Conservation (phyloP, 306 rosid species). For the Acacia melanoxylon region DNA sequence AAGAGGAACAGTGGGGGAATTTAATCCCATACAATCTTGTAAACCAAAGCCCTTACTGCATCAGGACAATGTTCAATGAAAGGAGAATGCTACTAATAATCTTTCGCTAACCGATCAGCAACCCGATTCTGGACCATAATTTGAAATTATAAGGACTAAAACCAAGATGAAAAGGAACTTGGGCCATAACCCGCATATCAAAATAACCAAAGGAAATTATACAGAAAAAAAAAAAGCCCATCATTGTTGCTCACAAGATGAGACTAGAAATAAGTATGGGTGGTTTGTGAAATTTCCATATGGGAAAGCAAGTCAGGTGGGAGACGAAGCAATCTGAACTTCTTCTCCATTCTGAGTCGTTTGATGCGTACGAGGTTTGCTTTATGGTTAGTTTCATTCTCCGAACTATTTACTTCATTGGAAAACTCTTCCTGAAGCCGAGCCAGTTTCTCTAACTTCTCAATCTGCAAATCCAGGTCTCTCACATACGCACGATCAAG, state of each 20-base stretch:
- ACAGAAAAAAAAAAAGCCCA: no score
- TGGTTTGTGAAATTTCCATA: not conserved
- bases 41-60: no score
- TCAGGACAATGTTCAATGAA: no score
- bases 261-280: not conserved
- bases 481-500: not conserved
- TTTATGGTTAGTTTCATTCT: not conserved
- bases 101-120: no score
- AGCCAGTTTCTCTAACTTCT: constrained; percentile 31
- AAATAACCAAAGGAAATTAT: no score
- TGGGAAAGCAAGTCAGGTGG: constrained; percentile 39
- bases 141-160: no score
- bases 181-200: no score
- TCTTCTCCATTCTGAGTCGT: constrained; percentile 34
- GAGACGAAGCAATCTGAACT: constrained; percentile 33
- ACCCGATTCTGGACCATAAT: no score
- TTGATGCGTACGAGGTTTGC: constrained; percentile 10
- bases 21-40: no score
- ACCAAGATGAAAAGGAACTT: no score
- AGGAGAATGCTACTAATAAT: no score
- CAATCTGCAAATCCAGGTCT: constrained; percentile 21
- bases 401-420: accelerated
- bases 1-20: no score
- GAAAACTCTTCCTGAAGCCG: not conserved
- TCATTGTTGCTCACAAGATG: not conserved